These are phyloP conservation scores for Candida maris DNA, from an alignment of 805 yeast genomes.

Conservation along the genomic window DNA sequence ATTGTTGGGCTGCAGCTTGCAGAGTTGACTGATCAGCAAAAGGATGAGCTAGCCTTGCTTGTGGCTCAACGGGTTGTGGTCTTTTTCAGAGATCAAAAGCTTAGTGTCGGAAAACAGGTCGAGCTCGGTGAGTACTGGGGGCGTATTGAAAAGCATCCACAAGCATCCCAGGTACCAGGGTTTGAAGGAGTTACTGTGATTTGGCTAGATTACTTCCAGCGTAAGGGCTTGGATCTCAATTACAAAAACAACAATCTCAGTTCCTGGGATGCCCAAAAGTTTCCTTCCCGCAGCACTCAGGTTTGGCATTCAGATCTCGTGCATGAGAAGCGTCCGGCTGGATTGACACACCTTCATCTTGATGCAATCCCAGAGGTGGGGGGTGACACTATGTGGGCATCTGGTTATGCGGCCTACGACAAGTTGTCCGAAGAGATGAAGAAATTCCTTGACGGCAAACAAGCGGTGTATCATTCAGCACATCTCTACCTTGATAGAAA, in stretches of 20 bases:
- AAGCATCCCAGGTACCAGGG: conserved; percentile 32
- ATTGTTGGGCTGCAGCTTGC: conserved; percentile 42
- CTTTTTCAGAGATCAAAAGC: conserved; percentile 45
- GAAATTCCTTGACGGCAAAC: conserved; percentile 47
- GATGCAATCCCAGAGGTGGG: conserved; percentile 47
- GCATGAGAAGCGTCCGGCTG: conserved; percentile 51
- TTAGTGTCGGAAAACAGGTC: conserved; percentile 40
- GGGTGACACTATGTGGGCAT: conserved; percentile 52
- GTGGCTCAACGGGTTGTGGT: conserved; percentile 47
- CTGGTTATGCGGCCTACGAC: conserved; percentile 54
- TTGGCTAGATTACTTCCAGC: conserved; percentile 35
- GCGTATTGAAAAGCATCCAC: conserved; percentile 37
- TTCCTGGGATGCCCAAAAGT: conserved; percentile 15
- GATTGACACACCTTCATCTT: conserved; percentile 45
- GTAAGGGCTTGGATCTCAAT: conserved; percentile 16
- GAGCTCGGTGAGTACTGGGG: conserved; percentile 44
- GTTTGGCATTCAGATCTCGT: conserved; percentile 52
- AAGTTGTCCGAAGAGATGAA: conserved; percentile 48
- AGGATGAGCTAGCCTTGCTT: conserved; percentile 43
- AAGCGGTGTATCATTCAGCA: conserved; percentile 39
- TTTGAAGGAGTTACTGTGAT: conserved; percentile 36
- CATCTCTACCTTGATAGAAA: conserved; percentile 36
- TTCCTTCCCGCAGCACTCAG: conserved; percentile 21
- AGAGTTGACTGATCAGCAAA: conserved; percentile 39
- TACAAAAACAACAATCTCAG: conserved; percentile 19